These are phyloP conservation scores for Russula sp. DNA, from an alignment of 768 basidiomycete genomes.

Conservation along the genomic window DNA sequence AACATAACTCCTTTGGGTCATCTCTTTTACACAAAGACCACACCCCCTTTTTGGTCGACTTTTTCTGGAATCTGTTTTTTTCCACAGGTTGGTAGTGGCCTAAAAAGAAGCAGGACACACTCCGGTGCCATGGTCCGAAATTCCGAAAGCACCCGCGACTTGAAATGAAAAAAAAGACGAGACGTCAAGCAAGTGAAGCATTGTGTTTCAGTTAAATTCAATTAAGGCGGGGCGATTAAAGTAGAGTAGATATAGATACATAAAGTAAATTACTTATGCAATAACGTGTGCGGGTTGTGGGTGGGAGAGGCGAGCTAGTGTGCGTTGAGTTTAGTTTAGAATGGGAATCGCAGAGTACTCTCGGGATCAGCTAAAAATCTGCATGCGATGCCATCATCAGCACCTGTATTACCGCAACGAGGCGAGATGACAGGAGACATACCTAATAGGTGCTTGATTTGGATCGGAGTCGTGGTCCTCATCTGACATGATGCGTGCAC, in stretches of 20 bases:
- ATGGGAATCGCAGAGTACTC: constrained; percentile 12
- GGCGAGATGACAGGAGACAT: background rate
- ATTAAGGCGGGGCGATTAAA: constrained; percentile 7
- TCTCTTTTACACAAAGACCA: background rate
- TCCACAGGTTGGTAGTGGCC: too few relatives aligned
- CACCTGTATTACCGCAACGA: background rate
- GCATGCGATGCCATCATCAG: constrained; percentile 14
- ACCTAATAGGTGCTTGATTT: constrained; percentile 18
- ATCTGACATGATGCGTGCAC: constrained; percentile 19
- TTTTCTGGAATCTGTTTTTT: background rate
- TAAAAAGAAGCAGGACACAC: background rate
- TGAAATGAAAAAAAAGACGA: background rate
- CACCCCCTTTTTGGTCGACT: background rate
- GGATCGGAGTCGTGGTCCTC: constrained; percentile 14
- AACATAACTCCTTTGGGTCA: background rate
- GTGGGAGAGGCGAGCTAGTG: background rate
- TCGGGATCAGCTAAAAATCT: constrained; percentile 8
- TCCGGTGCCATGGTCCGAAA: background rate
- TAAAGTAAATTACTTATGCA: constrained; percentile 13
- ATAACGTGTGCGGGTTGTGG: background rate
- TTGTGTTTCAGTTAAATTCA: background rate
- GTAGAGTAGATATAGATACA: constrained; percentile 21
- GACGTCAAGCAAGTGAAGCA: background rate
- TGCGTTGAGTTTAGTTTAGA: constrained; percentile 14
- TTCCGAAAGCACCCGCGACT: background rate